Evolutionary conservation across 2,329 filamentous ascomycete genomes (phyloP), one percentile per base, ranked within the genome.

Genomic region (Claviceps purpurea): DNA sequence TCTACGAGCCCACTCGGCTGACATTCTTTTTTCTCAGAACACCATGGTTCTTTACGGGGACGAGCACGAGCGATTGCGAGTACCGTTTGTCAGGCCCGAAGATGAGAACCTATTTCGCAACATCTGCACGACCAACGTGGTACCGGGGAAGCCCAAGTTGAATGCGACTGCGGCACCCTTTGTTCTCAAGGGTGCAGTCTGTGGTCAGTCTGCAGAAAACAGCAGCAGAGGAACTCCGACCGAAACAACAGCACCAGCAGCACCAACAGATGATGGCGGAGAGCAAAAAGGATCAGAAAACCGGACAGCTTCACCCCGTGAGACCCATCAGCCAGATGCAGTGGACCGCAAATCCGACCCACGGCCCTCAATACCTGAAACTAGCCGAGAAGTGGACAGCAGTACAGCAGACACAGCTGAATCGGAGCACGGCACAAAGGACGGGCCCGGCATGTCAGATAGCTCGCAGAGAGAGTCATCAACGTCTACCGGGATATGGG

Each of bases 1-100:
- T 14, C 74, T 98, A 52, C 81, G 90, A 56, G 77, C 85, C 10
- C 88, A 95, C 63, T 95, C 87, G 58, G 91, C 89, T 24, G 93
- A 97, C 64, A 77, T 98, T 11, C 71, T 97, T 22, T 88, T 98
- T 60, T 97, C 93, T 0, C 87, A 90, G 57, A 95, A 95, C 62
- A 85, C 85, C 57, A 81, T 98, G 73, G 85, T 86, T 0, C 73
- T 97, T 30, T 90, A 89, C 59, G 88, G 94, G 59, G 86, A 89
- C 62, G 88, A 95, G 54, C 79, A 85, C 46, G 89, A 87, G 64
- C 93, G 91, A 62, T 73, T 97, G 13, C 89, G 87, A 16, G 84
- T 98, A 38, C 93, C 93, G 2, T 85, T 98, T 58, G 89, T 95
- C 42, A 82, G 93, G 30, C 93, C 93, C 0, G 93, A 97, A 66